phyloP scores from a whole-genome alignment of 306 rosid genomes.

The Ammopiptanthus mongolicus region DNA sequence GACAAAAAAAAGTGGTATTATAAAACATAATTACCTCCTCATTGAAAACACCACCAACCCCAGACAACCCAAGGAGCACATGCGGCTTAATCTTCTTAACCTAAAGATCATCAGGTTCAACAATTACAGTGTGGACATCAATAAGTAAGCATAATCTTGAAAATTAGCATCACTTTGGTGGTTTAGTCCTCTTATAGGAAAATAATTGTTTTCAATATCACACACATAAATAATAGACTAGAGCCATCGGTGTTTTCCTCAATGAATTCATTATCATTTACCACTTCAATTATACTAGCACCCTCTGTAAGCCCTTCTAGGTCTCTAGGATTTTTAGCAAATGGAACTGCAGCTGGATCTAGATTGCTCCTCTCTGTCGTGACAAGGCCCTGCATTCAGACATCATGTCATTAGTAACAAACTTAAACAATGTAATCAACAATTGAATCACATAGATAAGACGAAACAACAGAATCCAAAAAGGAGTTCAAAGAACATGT shows the following conservation, averaged over 20 bases:
- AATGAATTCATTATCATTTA: constrained; percentile 30
- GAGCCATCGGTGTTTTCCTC: neutral
- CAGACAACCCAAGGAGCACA: constrained; percentile 90
- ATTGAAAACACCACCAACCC: constrained; percentile 81
- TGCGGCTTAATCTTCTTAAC: constrained; percentile 81
- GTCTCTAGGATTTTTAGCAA: constrained; percentile 59
- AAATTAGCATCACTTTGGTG: neutral
- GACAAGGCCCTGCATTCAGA: constrained; percentile 66
- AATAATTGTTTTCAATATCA: neutral
- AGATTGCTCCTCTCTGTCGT: constrained; percentile 67
- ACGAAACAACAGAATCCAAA: neutral
- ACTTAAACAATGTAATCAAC: neutral
- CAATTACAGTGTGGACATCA: neutral
- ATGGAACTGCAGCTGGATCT: constrained; percentile 76
- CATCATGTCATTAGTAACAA: neutral
- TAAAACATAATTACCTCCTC: constrained; percentile 54
- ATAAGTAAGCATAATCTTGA: constrained; percentile 2
- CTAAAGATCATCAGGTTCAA: constrained; percentile 35
- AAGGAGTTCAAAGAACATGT: neutral
- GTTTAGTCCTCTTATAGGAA: neutral
- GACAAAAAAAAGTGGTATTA: neutral
- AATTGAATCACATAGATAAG: neutral
- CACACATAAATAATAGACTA: neutral
- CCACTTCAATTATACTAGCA: constrained; percentile 79
- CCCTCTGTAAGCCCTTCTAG: constrained; percentile 75